Evolutionary conservation across 306 rosid species (phyloP), one percentile per base, ranked within the genome.

Genomic region (Sphenostylis stenocarpa): DNA sequence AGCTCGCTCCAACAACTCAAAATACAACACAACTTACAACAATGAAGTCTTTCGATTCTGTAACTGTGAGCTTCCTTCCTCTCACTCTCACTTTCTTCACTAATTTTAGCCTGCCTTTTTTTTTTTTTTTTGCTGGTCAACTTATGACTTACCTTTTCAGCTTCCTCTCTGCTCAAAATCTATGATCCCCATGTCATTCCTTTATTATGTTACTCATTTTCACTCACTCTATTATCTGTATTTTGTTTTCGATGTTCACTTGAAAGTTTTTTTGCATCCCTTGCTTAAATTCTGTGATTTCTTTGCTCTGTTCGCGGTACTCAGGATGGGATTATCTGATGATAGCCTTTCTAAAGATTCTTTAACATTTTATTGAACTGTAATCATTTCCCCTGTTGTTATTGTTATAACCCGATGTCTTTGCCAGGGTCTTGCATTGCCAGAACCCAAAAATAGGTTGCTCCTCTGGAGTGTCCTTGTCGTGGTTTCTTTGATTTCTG

Each of bases 361-460:
- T 1, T 29, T 31, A 56, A n/a, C 19, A 5, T 26, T 66, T 80
- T 17, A 24, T 41, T 52, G 45, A 52, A 60, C 69, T 76, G 28
- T 23, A 48, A 31, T 55, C 53, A 15, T 65, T 51, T 64, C 51
- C 47, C 61, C 41, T 28, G 4, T 47, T 60, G 43, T 38, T 9
- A 7, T 9, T 67, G 14, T 21, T 45, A 21, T 64, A 7, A 44
- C 81, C 81, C 15, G 0, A 73, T 68, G 29, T 47, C 58, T 77
- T 70, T 84, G 29, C 64, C 92, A 91, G 93, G 91, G 77, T 53
- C 57, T 73, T 51, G 51, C 23, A n/a, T 70, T 70, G 70, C 84
- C 90, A 1, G 93, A 89, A 58, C 84, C 84, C 5, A 94, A 90
- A 90, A 81, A 72, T 56, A 85, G 93, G 83, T 75, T 88, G 14